A percentile compares a stretch with the other conserved stretches of the same genome.
Evolutionary conservation across 768 basidiomycete genomes (phyloP).

Genomic region (Boletus reticuloceps): DNA sequence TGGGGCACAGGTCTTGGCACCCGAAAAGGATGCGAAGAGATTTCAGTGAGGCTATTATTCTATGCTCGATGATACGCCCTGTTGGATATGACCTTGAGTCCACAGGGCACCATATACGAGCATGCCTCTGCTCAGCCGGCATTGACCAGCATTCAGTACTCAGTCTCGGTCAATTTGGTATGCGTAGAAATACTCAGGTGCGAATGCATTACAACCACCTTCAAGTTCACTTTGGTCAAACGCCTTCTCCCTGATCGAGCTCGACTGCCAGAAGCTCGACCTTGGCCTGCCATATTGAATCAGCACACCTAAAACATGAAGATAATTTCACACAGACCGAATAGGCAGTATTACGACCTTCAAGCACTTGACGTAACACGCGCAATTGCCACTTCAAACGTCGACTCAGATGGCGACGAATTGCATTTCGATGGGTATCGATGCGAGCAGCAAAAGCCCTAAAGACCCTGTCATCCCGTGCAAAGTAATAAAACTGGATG

Average conservation of each 20-base stretch:
- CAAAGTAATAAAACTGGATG: constrained; percentile 78
- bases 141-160: not conserved
- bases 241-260: constrained; percentile 62
- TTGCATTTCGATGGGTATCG: constrained; percentile 39
- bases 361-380: constrained; percentile 59
- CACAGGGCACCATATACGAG: constrained; percentile 78
- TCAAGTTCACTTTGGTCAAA: constrained; percentile 29
- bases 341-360: constrained; percentile 64
- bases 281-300: constrained; percentile 45
- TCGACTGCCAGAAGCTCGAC: constrained; percentile 58
- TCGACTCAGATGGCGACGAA: constrained; percentile 48
- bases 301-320: not conserved
- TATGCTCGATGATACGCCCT: constrained; percentile 82
- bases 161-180: not conserved
- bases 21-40: not conserved
- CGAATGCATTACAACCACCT: not conserved
- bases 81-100: constrained; percentile 56
- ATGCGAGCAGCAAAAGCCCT: constrained; percentile 55
- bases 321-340: constrained; percentile 44
- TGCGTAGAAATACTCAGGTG: not conserved
- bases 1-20: not conserved
- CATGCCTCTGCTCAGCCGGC: constrained; percentile 28
- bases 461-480: constrained; percentile 86
- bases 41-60: constrained; percentile 28
- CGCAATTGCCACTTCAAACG: constrained; percentile 71